phyloP scores from a whole-genome alignment of 2,329 filamentous ascomycete genomes.

The Pseudonectria buxi region DNA sequence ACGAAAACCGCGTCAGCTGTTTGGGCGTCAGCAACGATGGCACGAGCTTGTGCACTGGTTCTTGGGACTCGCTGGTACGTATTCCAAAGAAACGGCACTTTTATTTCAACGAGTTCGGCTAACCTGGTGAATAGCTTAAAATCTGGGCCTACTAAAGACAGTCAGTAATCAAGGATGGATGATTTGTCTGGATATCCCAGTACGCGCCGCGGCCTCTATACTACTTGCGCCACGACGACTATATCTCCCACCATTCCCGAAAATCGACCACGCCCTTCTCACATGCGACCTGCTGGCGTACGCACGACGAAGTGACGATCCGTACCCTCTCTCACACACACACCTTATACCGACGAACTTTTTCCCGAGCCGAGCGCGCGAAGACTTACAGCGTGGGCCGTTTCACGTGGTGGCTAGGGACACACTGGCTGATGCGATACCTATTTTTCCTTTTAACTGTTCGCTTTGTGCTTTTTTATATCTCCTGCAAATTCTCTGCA shows the following conservation, averaged over 20 bases:
- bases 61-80: conserved; percentile 97
- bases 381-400: conserved; percentile 16
- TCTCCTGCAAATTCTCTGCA: conserved; percentile 26
- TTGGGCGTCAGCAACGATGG: conserved; percentile 98
- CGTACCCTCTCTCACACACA: conserved; percentile 25
- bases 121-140: conserved; percentile 57
- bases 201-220: conserved; percentile 20
- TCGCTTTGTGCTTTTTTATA: conserved; percentile 13
- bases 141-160: conserved; percentile 70
- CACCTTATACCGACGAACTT: conserved; percentile 22
- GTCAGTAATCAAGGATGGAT: conserved; percentile 17
- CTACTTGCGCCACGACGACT: conserved; percentile 26
- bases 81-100: neutral
- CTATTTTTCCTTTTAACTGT: conserved; percentile 22
- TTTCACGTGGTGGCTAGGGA: conserved; percentile 19
- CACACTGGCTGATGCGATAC: conserved; percentile 29
- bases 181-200: conserved; percentile 24
- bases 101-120: conserved; percentile 2
- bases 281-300: conserved; percentile 30
- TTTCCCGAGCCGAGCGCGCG: conserved; percentile 14
- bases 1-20: conserved; percentile 98
- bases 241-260: conserved; percentile 24
- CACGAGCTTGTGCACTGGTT: conserved; percentile 98
- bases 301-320: conserved; percentile 36
- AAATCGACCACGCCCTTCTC: conserved; percentile 24